Percentiles rank a stretch among this genome's conserved stretches.
These are phyloP conservation scores for Cardamine chenopodiifolia DNA, from an alignment of 345 rosid genomes.

Conservation along the genomic window DNA sequence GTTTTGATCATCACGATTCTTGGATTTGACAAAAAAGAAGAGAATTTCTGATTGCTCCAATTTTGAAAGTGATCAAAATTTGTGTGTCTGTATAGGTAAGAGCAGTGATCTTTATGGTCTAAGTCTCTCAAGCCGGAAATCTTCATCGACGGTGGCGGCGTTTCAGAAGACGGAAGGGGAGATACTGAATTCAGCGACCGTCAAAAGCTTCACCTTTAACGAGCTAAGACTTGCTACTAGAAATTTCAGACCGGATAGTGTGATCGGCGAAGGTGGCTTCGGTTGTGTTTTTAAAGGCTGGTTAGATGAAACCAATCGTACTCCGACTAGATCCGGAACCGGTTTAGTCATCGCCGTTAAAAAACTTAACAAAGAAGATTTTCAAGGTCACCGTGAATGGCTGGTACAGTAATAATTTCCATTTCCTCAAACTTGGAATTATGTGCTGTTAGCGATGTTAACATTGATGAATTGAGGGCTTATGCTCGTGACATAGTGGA, in stretches of 20 bases:
- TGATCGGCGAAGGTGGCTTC: slow-evolving; percentile 94
- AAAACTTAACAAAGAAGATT: slow-evolving; percentile 85
- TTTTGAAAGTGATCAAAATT: slow-evolving; percentile 2
- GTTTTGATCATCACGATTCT: background rate
- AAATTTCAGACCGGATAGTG: slow-evolving; percentile 93
- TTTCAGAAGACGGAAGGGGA: slow-evolving; percentile 89
- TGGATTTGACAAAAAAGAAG: background rate
- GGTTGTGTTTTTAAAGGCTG: slow-evolving; percentile 98
- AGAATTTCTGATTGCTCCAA: background rate
- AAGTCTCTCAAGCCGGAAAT: slow-evolving; percentile 53
- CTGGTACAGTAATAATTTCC: slow-evolving; percentile 66
- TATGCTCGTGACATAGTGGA: too few species aligned
- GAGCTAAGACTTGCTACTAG: slow-evolving; percentile 83
- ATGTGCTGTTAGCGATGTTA: too few species aligned
- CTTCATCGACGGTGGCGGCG: slow-evolving; percentile 52
- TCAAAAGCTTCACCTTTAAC: slow-evolving; percentile 70
- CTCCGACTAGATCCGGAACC: slow-evolving; percentile 77
- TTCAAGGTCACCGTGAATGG: slow-evolving; percentile 98
- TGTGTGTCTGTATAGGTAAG: slow-evolving; percentile 34
- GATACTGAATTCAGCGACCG: slow-evolving; percentile 68
- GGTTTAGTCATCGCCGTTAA: slow-evolving; percentile 91
- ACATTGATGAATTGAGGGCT: too few species aligned
- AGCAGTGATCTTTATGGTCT: slow-evolving; percentile 45
- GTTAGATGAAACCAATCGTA: slow-evolving; percentile 75
- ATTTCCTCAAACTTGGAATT: background rate